These are phyloP conservation scores for Ustilago esculenta DNA, from an alignment of 1,284 basidiomycete species.

Conservation along the genomic window DNA sequence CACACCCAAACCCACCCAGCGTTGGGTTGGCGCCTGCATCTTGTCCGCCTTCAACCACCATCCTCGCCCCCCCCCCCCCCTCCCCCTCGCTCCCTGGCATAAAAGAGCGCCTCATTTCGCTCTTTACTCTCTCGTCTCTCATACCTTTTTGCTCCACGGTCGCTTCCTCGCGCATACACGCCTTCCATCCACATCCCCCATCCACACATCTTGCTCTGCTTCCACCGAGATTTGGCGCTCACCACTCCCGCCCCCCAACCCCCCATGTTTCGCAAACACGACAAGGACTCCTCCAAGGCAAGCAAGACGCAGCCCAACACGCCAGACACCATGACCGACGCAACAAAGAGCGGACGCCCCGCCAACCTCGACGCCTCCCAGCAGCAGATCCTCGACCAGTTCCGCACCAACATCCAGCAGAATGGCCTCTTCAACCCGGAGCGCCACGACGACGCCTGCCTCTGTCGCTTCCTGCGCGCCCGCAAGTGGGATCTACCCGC, in stretches of 20 bases:
- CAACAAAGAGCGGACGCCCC: constrained; percentile 53
- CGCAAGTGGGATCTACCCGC: constrained; percentile 87
- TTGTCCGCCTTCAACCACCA: too few relatives aligned
- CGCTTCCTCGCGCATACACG: too few relatives aligned
- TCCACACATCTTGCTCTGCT: too few relatives aligned
- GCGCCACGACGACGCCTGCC: constrained; percentile 64
- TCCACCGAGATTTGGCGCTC: too few relatives aligned
- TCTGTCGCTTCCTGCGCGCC: constrained; percentile 80
- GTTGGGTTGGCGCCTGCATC: too few relatives aligned
- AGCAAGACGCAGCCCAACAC: constrained; percentile 48
- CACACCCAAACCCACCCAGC: too few relatives aligned
- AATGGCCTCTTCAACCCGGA: constrained; percentile 60
- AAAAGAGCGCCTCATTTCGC: too few relatives aligned
- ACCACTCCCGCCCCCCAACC: neutral
- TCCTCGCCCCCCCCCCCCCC: too few relatives aligned
- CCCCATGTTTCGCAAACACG: constrained; percentile 50
- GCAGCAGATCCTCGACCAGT: constrained; percentile 58
- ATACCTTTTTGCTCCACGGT: too few relatives aligned
- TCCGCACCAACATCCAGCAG: constrained; percentile 57
- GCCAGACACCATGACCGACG: constrained; percentile 30
- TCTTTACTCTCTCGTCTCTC: too few relatives aligned
- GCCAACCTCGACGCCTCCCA: constrained; percentile 61
- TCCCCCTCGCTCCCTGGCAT: too few relatives aligned
- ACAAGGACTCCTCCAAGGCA: constrained; percentile 45
- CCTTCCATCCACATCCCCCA: too few relatives aligned